Evolutionary conservation across 257 asterid genomes (phyloP), one percentile per base, ranked within the genome.

Genomic region (Vinca minor): DNA sequence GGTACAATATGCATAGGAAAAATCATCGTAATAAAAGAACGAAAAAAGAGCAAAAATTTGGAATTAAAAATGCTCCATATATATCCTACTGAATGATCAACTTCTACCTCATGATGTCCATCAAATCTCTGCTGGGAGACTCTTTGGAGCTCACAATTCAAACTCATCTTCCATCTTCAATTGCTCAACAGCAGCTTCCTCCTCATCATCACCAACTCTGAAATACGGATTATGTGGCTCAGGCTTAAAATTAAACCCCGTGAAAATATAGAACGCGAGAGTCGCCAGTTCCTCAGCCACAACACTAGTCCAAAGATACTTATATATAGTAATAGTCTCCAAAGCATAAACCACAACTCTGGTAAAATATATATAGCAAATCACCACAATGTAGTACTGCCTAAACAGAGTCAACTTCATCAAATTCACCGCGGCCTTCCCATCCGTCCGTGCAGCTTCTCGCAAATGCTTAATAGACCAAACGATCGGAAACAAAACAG

Each of bases 391-490:
- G 39, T 87, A 87, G 59, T 87, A 87, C 42, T 85, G 96, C 78
- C 96, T 83, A 67, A 89, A 89, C 68, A 87, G 50, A 53, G 95
- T 89, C 74, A 87, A 69, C 74, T 90, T 90, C 96, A 85, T 85
- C 84, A 90, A 76, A 75, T 90, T 90, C 75, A 90, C 96, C 0
- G 97, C 95, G 17, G 95, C 96, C 69, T 90, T 90, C 62, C 96
- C 97, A 17, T 90, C 97, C 0, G 91, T 82, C 70, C 80, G 71
- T 14, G 96, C 94, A 1, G 96, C 96, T 77, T 89, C 96, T 0
- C 94, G 80, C 82, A 90, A 68, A 70, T 85, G 85, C 85, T 87
- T 90, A 41, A 90, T 90, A 10, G 96, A 90, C 97, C 97, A 90
- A 21, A 85, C 97, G 21, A 90, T 90, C 0, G 96, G 95, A 76